phyloP scores from a whole-genome alignment of 495 filamentous ascomycete species.

The Daldinia decipiens region DNA sequence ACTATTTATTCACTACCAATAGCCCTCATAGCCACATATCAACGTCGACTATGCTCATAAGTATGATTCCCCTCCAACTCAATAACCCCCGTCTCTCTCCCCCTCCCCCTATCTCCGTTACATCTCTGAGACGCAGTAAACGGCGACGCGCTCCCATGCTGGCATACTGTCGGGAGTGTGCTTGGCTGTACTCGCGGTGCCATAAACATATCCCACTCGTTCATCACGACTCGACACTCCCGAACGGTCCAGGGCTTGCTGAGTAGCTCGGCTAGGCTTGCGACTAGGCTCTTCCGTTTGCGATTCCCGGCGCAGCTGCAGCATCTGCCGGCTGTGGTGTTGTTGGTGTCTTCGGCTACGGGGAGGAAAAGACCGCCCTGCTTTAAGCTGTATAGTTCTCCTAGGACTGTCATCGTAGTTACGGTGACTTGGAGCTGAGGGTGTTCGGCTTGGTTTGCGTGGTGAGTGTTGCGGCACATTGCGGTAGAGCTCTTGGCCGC shows the following conservation, averaged over 20 bases:
- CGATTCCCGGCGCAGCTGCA: not conserved
- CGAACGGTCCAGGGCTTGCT: not conserved
- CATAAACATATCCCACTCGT: not conserved
- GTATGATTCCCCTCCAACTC: not conserved
- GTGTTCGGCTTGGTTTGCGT: not conserved
- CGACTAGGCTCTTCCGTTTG: not conserved
- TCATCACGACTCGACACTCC: not conserved
- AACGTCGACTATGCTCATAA: not conserved
- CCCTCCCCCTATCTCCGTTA: not conserved
- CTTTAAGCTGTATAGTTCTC: not conserved
- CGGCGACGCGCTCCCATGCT: not conserved
- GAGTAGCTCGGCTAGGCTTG: not conserved
- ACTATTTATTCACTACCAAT: not conserved
- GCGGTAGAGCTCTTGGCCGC: not conserved
- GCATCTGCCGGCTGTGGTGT: not conserved
- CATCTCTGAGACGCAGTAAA: not conserved
- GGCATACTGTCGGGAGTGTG: not conserved
- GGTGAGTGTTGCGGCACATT: not conserved
- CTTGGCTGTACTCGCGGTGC: not conserved
- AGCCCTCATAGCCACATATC: not conserved
- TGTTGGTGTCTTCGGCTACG: not conserved
- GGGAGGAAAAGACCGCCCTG: not conserved
- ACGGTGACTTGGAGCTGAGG: not conserved
- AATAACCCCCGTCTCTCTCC: not conserved
- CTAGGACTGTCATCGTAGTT: not conserved